Evolutionary conservation across 805 yeast species (phyloP), one percentile per base, ranked within the genome.

Genomic region (Candida sithepensis): DNA sequence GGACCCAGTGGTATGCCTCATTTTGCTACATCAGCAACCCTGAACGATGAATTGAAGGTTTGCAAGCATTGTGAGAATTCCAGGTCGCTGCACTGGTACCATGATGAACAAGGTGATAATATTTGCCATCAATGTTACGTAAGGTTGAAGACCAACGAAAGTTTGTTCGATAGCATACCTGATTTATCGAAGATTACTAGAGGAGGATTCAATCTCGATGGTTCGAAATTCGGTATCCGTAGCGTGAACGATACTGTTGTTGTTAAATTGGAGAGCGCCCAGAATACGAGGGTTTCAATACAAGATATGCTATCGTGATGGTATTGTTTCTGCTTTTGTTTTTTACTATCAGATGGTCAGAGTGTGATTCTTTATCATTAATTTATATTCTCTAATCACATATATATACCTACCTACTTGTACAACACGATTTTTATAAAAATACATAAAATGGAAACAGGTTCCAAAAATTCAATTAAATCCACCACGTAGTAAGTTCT

Each of bases 401-500:
- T 20, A 18, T 43, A 9, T 14, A n/a, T 19, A 24, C 22, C 33
- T 22, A 19, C 10, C 9, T 14, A 14, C 22, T 41, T 21, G 3
- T 13, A 7, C 21, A 24, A n/a, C n/a, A n/a, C n/a, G n/a, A n/a
- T n/a, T n/a, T n/a, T n/a, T 1, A 20, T 37, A n/a, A 32, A 32
- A 10, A 21, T 20, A 37, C 16, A 37, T 13, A 37, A 37, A 33
- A n/a, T n/a, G n/a, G n/a, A n/a, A n/a, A n/a, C n/a, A n/a, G n/a
- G n/a, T n/a, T n/a, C n/a, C n/a, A n/a, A n/a, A n/a, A 30, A 12
- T 30, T 30, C 16, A 30, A 4, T 30, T 73, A 36, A 56, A 54
- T 20, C 63, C 81, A 30, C 61, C 67, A 46, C 66, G 65, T 40
- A 85, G 66, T 19, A 78, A 70, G 23, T 66, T 69, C 61, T 88